These are phyloP conservation scores for Candida schatavii DNA, from an alignment of 805 yeast genomes.

Conservation along the genomic window DNA sequence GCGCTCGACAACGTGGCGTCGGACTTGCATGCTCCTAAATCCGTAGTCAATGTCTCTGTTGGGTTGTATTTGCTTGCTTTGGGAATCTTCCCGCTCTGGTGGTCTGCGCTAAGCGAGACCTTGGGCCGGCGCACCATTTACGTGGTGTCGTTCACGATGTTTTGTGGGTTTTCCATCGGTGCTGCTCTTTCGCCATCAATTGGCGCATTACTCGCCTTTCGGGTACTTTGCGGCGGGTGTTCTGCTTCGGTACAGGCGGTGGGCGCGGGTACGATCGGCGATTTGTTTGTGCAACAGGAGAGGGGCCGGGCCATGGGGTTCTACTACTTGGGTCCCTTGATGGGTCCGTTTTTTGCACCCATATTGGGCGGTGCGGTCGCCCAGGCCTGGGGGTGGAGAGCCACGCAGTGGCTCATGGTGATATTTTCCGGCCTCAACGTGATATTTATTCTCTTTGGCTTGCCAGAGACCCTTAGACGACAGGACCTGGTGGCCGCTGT, in stretches of 20 bases:
- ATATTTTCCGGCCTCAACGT: slow-evolving; percentile 58
- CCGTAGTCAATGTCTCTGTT: slow-evolving; percentile 71
- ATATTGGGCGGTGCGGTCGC: slow-evolving; percentile 74
- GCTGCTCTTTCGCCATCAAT: slow-evolving; percentile 64
- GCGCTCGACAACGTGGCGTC: slow-evolving; percentile 60
- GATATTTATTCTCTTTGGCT: slow-evolving; percentile 46
- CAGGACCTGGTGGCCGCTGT: slow-evolving; percentile 59
- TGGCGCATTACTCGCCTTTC: slow-evolving; percentile 59
- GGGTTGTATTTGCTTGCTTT: slow-evolving; percentile 73
- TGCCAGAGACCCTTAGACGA: slow-evolving; percentile 79
- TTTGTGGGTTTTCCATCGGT: slow-evolving; percentile 68
- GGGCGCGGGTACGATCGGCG: slow-evolving; percentile 87
- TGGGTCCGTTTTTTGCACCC: slow-evolving; percentile 80
- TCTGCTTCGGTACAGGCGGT: slow-evolving; percentile 86
- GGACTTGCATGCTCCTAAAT: slow-evolving; percentile 53
- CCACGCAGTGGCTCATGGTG: slow-evolving; percentile 82
- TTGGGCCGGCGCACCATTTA: slow-evolving; percentile 76
- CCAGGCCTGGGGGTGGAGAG: slow-evolving; percentile 78
- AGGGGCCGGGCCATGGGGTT: slow-evolving; percentile 80
- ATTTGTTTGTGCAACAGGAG: slow-evolving; percentile 60
- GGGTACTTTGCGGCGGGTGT: slow-evolving; percentile 74
- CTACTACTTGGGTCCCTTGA: slow-evolving; percentile 75
- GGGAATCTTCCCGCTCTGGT: slow-evolving; percentile 85
- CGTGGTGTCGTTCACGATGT: slow-evolving; percentile 60
- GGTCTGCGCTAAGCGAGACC: slow-evolving; percentile 77